These are phyloP conservation scores for Backusella tuberculispora DNA, from an alignment of 192 early-diverging fungal species.

Conservation along the genomic window DNA sequence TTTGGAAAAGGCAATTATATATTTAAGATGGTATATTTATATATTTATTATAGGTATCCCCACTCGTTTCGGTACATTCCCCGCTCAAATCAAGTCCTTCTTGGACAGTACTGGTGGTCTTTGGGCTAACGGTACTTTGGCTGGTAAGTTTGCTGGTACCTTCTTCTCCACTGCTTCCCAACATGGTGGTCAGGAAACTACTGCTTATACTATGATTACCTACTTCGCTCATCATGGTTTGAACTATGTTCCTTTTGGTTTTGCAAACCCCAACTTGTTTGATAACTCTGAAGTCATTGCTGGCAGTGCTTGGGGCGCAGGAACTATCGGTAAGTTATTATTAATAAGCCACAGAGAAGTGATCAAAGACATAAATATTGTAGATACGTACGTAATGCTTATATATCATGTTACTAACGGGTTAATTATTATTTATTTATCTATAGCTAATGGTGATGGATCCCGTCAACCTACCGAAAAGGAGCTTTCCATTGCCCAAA, in stretches of 20 bases:
- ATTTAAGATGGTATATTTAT: background rate
- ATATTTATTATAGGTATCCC: constrained; percentile 47
- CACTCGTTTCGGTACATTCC: constrained; percentile 67
- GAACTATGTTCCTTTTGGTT: constrained; percentile 74
- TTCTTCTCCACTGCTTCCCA: constrained; percentile 77
- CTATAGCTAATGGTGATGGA: constrained; percentile 61
- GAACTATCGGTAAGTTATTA: constrained; percentile 23
- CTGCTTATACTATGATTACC: constrained; percentile 63
- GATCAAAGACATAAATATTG: background rate
- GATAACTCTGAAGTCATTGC: constrained; percentile 42
- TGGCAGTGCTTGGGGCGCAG: constrained; percentile 34
- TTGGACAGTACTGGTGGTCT: constrained; percentile 34
- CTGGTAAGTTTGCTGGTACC: constrained; percentile 71
- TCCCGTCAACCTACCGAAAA: constrained; percentile 64
- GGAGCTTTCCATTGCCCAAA: constrained; percentile 64
- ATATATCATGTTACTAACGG: constrained; percentile 1
- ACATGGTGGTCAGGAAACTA: constrained; percentile 82
- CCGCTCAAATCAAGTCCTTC: constrained; percentile 78
- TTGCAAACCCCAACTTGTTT: constrained; percentile 48
- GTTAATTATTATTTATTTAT: background rate
- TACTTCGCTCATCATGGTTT: constrained; percentile 79
- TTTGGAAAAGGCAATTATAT: background rate
- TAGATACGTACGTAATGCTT: background rate
- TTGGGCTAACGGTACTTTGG: constrained; percentile 57
- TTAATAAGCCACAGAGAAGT: background rate